phyloP scores from a whole-genome alignment of 331 rosid genomes.

The Stylosanthes scabra region DNA sequence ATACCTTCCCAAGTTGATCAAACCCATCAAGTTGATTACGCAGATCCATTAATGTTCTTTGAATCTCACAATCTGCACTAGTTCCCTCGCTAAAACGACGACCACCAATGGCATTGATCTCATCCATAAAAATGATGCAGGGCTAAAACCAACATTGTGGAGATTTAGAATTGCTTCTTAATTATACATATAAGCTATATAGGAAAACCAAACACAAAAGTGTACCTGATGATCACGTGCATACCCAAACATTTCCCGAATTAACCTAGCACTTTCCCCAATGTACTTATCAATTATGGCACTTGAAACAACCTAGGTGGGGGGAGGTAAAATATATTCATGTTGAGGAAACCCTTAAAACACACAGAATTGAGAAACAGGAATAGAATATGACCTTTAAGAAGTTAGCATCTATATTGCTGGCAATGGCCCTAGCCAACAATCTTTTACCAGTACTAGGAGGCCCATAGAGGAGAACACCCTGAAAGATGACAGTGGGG shows the following conservation, averaged over 20 bases:
- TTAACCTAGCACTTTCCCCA: conserved; percentile 95
- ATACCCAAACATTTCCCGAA: conserved; percentile 97
- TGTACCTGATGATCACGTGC: conserved; percentile 99
- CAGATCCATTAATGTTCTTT: conserved; percentile 93
- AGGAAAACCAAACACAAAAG: conserved; percentile 29
- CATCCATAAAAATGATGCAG: conserved; percentile 99
- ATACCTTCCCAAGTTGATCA: conserved; percentile 98
- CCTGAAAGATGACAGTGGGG: conserved; percentile 55
- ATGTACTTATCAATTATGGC: conserved; percentile 95
- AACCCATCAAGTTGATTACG: conserved; percentile 98
- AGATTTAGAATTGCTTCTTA: conserved; percentile 21
- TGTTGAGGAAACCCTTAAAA: conserved; percentile 21
- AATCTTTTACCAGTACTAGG: conserved; percentile 99
- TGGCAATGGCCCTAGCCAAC: conserved; percentile 97
- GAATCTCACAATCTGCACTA: conserved; percentile 98
- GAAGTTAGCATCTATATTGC: conserved; percentile 96
- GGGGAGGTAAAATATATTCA: conserved; percentile 29
- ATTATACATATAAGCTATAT: background rate
- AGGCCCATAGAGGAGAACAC: conserved; percentile 98
- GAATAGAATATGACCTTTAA: conserved; percentile 63
- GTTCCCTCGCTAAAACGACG: conserved; percentile 98
- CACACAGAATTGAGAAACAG: background rate
- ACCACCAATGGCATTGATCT: conserved; percentile 99
- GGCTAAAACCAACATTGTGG: conserved; percentile 60
- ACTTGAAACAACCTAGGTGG: conserved; percentile 89